Evolutionary conservation across 164 flowering plant species (phyloP).

Genomic region (Liquidambar formosana): DNA sequence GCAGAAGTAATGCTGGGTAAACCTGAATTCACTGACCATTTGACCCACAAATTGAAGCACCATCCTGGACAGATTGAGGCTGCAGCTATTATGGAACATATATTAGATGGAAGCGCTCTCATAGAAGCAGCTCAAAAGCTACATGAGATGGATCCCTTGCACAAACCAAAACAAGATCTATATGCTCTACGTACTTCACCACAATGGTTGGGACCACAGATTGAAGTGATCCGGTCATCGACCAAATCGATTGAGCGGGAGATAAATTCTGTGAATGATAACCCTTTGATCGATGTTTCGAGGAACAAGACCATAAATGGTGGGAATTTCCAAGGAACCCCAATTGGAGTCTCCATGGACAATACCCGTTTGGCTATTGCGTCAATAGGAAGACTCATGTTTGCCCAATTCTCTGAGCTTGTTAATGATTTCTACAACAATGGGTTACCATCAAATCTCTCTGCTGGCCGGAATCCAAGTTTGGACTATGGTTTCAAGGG

Average conservation of each 20-base stretch:
- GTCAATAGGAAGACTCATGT: constrained; percentile 42
- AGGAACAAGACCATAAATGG: constrained; percentile 50
- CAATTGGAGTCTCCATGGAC: constrained; percentile 55
- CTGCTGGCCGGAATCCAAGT: constrained; percentile 41
- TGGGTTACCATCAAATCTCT: constrained; percentile 45
- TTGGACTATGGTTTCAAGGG: constrained; percentile 53
- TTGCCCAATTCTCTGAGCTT: constrained; percentile 48
- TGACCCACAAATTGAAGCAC: constrained; percentile 47
- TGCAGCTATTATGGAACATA: constrained; percentile 52
- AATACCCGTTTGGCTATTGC: constrained; percentile 44
- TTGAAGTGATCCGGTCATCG: constrained; percentile 40
- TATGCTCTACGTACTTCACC: constrained; percentile 51
- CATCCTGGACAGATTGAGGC: constrained; percentile 55
- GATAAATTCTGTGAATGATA: constrained; percentile 48
- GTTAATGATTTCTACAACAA: constrained; percentile 53
- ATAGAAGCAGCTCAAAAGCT: constrained; percentile 36
- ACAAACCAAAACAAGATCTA: constrained; percentile 46
- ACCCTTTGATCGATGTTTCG: constrained; percentile 47
- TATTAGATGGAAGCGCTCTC: constrained; percentile 39
- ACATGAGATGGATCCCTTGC: constrained; percentile 38
- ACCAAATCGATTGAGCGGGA: constrained; percentile 48
- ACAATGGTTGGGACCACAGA: constrained; percentile 48
- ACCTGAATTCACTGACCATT: constrained; percentile 46
- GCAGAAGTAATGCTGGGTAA: constrained; percentile 52
- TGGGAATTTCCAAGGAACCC: constrained; percentile 50